Evolutionary conservation across 805 yeast genomes (phyloP).

Genomic region (Saccharomycopsis microspora): DNA sequence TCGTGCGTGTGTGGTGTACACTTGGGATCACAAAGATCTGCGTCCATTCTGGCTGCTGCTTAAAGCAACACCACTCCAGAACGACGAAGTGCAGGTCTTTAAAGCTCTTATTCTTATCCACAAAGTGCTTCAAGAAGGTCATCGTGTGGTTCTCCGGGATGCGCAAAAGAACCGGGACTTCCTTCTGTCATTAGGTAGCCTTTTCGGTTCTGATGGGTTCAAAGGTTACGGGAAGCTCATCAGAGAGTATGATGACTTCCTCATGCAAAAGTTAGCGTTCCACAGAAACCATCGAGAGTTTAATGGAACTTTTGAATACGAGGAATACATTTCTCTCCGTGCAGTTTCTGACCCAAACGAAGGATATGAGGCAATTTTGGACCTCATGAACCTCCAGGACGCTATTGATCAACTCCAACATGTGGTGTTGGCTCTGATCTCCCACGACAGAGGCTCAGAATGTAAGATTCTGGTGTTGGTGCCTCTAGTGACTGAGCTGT

Average conservation of each 20-base stretch:
- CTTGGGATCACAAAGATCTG: slow-evolving; percentile 90
- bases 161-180: slow-evolving; percentile 72
- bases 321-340: slow-evolving; percentile 81
- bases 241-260: slow-evolving; percentile 59
- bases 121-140: slow-evolving; percentile 97
- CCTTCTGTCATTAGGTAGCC: slow-evolving; percentile 60
- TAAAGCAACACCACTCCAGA: slow-evolving; percentile 67
- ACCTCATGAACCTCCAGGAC: slow-evolving; percentile 79
- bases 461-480: slow-evolving; percentile 80
- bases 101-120: slow-evolving; percentile 80
- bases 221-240: slow-evolving; percentile 62
- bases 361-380: slow-evolving; percentile 84
- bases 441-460: slow-evolving; percentile 45
- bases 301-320: slow-evolving; percentile 92
- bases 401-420: slow-evolving; percentile 68
- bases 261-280: slow-evolving; percentile 66
- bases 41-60: slow-evolving; percentile 77
- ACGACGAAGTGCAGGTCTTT: slow-evolving; percentile 75
- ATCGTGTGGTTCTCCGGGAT: slow-evolving; percentile 68
- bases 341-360: slow-evolving; percentile 90
- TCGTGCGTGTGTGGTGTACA: slow-evolving; percentile 86
- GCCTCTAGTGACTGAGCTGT: slow-evolving; percentile 83
- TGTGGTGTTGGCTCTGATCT: slow-evolving; percentile 60
- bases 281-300: slow-evolving; percentile 81
- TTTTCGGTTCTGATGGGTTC: slow-evolving; percentile 28